Evolutionary conservation across 2,329 filamentous ascomycete species (phyloP).

Genomic region (Sphaerulina populicola): DNA sequence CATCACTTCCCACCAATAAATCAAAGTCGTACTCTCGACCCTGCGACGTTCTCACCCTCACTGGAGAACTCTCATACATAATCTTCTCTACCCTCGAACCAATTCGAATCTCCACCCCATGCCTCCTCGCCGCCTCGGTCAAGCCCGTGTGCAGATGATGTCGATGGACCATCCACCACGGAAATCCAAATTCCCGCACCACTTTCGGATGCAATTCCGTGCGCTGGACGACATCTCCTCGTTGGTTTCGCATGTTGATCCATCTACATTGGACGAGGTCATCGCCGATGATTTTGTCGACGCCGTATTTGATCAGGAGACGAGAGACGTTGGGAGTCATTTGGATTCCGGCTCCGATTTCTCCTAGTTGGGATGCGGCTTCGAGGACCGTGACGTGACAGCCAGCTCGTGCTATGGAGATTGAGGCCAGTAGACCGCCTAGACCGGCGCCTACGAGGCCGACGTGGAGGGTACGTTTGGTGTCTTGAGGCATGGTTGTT

Average conservation of each 20-base stretch:
- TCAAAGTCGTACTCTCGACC: slow-evolving; percentile 19
- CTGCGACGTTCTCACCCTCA: slow-evolving; percentile 28
- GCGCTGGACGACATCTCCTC: slow-evolving; percentile 31
- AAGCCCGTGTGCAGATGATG: slow-evolving; percentile 43
- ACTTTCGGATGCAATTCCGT: slow-evolving; percentile 18
- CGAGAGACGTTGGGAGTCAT: slow-evolving; percentile 32
- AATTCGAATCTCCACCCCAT: slow-evolving; percentile 36
- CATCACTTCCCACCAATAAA: slow-evolving; percentile 26
- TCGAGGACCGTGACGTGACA: slow-evolving; percentile 35
- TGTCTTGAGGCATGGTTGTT: not conserved
- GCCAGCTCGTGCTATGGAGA: slow-evolving; percentile 32
- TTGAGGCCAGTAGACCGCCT: slow-evolving; percentile 37
- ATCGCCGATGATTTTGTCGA: slow-evolving; percentile 36
- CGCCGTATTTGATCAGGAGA: slow-evolving; percentile 35
- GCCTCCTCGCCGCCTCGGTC: slow-evolving; percentile 32
- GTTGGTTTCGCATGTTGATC: slow-evolving; percentile 34
- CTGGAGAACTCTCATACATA: slow-evolving; percentile 20
- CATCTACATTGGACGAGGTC: slow-evolving; percentile 36
- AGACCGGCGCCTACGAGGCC: slow-evolving; percentile 32
- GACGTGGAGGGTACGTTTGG: slow-evolving; percentile 6
- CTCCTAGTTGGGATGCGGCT: slow-evolving; percentile 33
- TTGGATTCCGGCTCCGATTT: slow-evolving; percentile 28
- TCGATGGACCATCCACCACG: slow-evolving; percentile 42
- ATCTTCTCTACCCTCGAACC: slow-evolving; percentile 32
- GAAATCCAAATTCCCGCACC: slow-evolving; percentile 30